phyloP scores from a whole-genome alignment of 2,329 filamentous ascomycete genomes.

The Tolypocladium ophioglossoides region DNA sequence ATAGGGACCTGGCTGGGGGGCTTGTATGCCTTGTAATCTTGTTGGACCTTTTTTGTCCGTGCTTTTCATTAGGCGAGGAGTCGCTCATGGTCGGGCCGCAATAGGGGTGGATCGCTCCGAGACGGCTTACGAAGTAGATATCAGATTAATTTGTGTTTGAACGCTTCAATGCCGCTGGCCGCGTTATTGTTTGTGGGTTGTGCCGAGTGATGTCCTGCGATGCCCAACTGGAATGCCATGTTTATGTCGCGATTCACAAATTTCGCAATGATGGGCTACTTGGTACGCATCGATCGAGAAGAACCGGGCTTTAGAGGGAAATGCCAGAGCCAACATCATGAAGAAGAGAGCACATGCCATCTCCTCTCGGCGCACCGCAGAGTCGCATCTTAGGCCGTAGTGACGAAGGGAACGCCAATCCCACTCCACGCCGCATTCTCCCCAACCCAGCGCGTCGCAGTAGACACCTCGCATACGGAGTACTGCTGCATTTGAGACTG shows the following conservation, averaged over 20 bases:
- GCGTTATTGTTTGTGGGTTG: background rate
- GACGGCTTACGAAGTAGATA: background rate
- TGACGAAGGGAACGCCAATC: no score
- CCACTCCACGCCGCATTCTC: background rate
- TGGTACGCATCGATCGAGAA: background rate
- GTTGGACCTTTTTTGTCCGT: background rate
- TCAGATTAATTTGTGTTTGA: background rate
- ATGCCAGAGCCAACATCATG: background rate
- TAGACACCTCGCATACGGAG: background rate
- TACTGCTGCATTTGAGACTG: background rate
- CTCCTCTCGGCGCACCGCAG: background rate
- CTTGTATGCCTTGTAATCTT: background rate
- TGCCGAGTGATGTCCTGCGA: background rate
- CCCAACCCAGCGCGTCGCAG: background rate
- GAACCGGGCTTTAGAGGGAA: background rate
- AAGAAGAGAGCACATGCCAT: background rate
- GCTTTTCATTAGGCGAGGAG: background rate
- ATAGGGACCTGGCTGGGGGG: background rate
- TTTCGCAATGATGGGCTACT: no score
- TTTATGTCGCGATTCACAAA: background rate
- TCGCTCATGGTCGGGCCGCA: background rate
- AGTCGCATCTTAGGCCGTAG: background rate
- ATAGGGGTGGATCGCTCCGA: background rate
- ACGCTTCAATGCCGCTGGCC: background rate
- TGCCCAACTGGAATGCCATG: background rate